Evolutionary conservation across 164 flowering plant genomes (phyloP).

Genomic region (Magnolia sinica): DNA sequence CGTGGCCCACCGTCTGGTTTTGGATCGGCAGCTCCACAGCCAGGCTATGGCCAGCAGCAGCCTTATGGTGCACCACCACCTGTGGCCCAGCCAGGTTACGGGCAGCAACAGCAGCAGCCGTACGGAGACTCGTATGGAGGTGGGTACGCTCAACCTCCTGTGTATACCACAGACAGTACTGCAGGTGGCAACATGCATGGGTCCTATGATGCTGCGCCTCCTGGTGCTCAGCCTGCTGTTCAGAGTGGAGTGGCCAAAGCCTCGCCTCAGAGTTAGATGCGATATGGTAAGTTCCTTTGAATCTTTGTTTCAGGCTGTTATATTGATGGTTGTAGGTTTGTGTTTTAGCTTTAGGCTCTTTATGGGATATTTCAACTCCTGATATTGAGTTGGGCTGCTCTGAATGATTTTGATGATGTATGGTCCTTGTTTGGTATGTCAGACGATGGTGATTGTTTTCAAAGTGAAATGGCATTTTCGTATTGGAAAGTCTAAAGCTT

Average conservation of each 20-base stretch:
- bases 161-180: conserved; percentile 46
- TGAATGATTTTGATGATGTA: not conserved
- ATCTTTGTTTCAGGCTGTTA: conserved; percentile 2
- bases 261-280: conserved; percentile 55
- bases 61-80: conserved; percentile 28
- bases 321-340: not conserved
- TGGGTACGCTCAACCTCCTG: conserved; percentile 61
- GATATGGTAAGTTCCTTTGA: conserved; percentile 5
- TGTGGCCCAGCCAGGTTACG: conserved; percentile 22
- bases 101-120: conserved; percentile 39
- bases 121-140: conserved; percentile 47
- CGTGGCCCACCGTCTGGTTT: conserved; percentile 26
- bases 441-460: too few species aligned
- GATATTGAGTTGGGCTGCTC: not conserved
- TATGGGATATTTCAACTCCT: not conserved
- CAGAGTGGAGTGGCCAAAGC: conserved; percentile 52
- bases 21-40: conserved; percentile 37
- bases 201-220: conserved; percentile 19
- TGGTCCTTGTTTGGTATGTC: not conserved
- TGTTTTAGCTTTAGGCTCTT: not conserved
- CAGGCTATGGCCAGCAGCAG: conserved; percentile 50
- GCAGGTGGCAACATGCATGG: not conserved
- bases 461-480: too few species aligned
- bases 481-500: too few species aligned
- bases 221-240: conserved; percentile 44